A percentile compares a stretch with the other conserved stretches of the same genome.
Conservation (phyloP, 371 early-diverging fungal genomes). For the Apophysomyces variabilis region DNA sequence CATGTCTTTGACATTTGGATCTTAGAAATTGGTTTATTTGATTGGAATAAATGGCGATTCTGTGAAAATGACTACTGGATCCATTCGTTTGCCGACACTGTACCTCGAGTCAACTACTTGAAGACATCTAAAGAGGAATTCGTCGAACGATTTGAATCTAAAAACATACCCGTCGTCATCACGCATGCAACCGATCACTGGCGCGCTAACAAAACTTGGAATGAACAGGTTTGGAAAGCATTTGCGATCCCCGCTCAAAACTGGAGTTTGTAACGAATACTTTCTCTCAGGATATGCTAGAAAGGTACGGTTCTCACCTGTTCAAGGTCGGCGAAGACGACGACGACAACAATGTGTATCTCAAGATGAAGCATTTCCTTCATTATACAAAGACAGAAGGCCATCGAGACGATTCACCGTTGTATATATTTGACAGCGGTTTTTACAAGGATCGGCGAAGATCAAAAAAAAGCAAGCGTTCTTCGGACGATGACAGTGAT, state of each 20-base stretch:
- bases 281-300: constrained; percentile 45
- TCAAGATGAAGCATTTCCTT: constrained; percentile 76
- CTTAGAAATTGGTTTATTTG: constrained; percentile 60
- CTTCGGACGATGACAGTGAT: constrained; percentile 24
- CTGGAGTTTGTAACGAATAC: neutral
- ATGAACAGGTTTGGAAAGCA: constrained; percentile 48
- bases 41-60: constrained; percentile 61
- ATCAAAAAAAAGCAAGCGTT: constrained; percentile 26
- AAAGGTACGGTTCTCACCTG: constrained; percentile 61
- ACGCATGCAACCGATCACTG: constrained; percentile 64
- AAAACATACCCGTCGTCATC: constrained; percentile 68
- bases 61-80: constrained; percentile 56
- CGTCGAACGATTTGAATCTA: constrained; percentile 59
- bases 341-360: constrained; percentile 72
- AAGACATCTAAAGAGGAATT: constrained; percentile 61
- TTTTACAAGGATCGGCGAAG: constrained; percentile 51
- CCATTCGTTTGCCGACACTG: constrained; percentile 46
- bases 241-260: too few relatives aligned
- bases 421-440: constrained; percentile 83
- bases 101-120: constrained; percentile 54
- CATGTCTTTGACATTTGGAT: neutral
- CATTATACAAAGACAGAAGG: constrained; percentile 63
- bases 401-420: constrained; percentile 74
- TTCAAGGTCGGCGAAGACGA: constrained; percentile 87
- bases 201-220: constrained; percentile 67